Conservation (phyloP, 148 eudicot species). For the Arctostaphylos glauca region DNA sequence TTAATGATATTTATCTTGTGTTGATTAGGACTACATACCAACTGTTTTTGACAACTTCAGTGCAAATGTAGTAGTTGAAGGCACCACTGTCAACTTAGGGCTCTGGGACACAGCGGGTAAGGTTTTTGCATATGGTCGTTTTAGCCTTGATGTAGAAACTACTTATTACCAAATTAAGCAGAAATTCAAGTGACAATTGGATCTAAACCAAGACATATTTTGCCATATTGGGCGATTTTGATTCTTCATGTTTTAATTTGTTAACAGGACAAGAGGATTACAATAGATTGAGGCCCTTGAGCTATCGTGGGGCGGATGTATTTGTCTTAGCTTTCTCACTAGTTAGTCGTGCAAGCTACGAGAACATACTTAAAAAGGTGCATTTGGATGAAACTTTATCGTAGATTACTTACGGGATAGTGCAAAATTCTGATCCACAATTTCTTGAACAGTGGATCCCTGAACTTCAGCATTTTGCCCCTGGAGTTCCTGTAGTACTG, state of each 20-base stretch:
- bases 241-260: constrained; percentile 11
- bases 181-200: background rate
- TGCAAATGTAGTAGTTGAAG: constrained; percentile 95
- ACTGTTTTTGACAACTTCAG: constrained; percentile 99
- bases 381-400: constrained; percentile 14
- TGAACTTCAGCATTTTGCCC: constrained; percentile 97
- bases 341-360: constrained; percentile 98
- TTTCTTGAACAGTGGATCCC: constrained; percentile 90
- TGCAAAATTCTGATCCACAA: constrained; percentile 25
- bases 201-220: background rate
- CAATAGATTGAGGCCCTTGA: constrained; percentile 87
- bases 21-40: constrained; percentile 83
- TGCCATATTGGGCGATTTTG: constrained; percentile 15
- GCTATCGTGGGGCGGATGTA: constrained; percentile 95
- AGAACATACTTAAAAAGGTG: constrained; percentile 90
- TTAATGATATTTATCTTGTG: constrained; percentile 6
- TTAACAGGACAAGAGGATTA: constrained; percentile 92
- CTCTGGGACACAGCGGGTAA: constrained; percentile 99
- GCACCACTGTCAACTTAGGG: constrained; percentile 92
- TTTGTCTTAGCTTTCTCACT: constrained; percentile 94
- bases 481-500: constrained; percentile 85
- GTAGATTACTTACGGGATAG: background rate
- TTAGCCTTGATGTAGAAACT: background rate
- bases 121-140: constrained; percentile 19
- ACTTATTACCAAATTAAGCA: background rate